Base-by-base conservation (phyloP, 2,329 filamentous ascomycete species). In the Ophiostoma sp. region DNA sequence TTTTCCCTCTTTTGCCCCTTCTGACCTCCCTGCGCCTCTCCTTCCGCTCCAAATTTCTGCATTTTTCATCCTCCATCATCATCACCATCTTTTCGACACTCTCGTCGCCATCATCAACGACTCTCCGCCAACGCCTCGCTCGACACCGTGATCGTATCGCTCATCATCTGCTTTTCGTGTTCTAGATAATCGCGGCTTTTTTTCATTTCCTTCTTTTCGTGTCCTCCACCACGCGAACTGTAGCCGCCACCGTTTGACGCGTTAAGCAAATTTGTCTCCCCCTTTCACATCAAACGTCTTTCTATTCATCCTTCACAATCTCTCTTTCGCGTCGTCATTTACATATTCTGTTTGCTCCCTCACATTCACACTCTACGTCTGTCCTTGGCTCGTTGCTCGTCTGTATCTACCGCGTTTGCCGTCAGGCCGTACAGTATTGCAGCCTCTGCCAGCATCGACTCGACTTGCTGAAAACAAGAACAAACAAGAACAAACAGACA, bases 391-490 rank as follows among this genome's bases (percentile, higher is more conserved):
- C 44, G 20, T 39, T 11, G 13, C 44, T 48, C 17, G 17, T n/a
- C 44, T n/a, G 44, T 48, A n/a, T 48, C 44, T 48, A 48, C 44
- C 5, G 7, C 17, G 17, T 4, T 6, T n/a, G 17, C 17, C 44
- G 11, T 31, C 57, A 64, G 60, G 60, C 60, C 60, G 60, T 64
- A 64, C 60, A 64, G 60, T 36, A 35, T n/a, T 64, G 60, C 60
- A 20, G 27, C 60, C n/a, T 36, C 17, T 64, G 17, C 20, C 33
- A 36, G 15, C 60, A n/a, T 64, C 31, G 31, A 20, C 31, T 60
- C 54, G 60, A 64, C 60, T 20, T 11, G 33, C 60, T 36, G 60
- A 64, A 1, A 35, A 13, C 39, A 41, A 15, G 15, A 64, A 35
- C 33, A 1, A 35, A 13, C 39, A 41, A 15, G 15, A 64, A 35